phyloP scores from a whole-genome alignment of 1,139 yeast genomes.

The Sugiyamaella xylanicola region DNA sequence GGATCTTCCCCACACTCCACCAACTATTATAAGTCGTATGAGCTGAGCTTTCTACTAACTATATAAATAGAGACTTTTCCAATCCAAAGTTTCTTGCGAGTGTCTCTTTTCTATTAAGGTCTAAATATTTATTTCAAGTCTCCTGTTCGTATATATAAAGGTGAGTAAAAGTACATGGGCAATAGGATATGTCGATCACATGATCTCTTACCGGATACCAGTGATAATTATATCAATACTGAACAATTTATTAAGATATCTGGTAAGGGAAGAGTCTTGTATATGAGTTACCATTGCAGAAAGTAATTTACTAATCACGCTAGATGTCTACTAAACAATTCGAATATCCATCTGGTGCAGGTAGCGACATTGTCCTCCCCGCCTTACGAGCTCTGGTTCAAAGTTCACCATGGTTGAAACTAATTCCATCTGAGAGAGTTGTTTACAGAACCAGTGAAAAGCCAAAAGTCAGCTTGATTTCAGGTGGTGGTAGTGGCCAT shows the following conservation, averaged over 20 bases:
- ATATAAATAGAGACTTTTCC: not conserved
- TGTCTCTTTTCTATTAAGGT: too few species aligned
- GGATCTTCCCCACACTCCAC: not conserved
- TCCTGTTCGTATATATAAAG: too few species aligned
- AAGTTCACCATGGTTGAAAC: conserved; percentile 64
- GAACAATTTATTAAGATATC: not conserved
- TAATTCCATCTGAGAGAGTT: conserved; percentile 69
- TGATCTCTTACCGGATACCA: too few species aligned
- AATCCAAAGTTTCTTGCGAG: not conserved
- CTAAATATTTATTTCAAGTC: too few species aligned
- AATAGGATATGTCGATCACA: too few species aligned
- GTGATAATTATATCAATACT: too few species aligned
- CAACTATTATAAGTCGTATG: not conserved
- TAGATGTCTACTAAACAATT: conserved; percentile 35
- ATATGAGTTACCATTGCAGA: too few species aligned
- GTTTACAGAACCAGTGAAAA: conserved; percentile 48
- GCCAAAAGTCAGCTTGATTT: conserved; percentile 57
- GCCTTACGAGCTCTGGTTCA: conserved; percentile 68
- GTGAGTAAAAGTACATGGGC: too few species aligned
- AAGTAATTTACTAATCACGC: too few species aligned
- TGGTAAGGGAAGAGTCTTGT: too few species aligned
- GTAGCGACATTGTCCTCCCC: conserved; percentile 60
- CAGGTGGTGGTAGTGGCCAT: conserved; percentile 97
- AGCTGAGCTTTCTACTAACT: not conserved
- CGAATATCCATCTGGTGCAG: conserved; percentile 36